Evolutionary conservation across 192 early-diverging fungal genomes (phyloP), one percentile per base, ranked within the genome.

Genomic region (Gonapodya prolifera): DNA sequence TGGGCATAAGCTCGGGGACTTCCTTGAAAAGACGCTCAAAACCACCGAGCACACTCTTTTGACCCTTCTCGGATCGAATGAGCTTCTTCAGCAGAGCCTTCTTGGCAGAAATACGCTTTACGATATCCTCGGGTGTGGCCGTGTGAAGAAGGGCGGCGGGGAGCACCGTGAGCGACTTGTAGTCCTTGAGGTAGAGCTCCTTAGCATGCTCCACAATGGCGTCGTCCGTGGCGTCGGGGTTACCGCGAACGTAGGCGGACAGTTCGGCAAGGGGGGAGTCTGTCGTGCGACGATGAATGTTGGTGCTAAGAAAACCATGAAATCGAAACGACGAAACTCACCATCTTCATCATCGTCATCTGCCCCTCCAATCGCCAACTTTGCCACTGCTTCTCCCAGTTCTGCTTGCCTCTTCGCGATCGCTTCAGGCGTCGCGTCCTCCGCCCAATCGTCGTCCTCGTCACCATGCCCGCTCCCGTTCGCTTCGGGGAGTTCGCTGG

Each of bases 31-130:
- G 83, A 29, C 91, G 86, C 84, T 97, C 96, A 76, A 98, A 89
- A 29, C 96, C 96, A 80, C 96, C 97, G 17, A 99, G 84, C 28
- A 96, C 80, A 28, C 90, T 91, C 79, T 91, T 91, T 85, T 97
- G 96, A 77, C 89, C 87, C 83, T 96, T 97, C 76, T 95, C 92
- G 77, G 83, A 87, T 76, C 80, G 80, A 78, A 92, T 86, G 81
- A 99, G 98, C 81, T 85, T 81, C 34, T 18, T 77, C 69, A 99
- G 84, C 75, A 98, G 82, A 33, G 84, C 80, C n/a, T 84, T 85
- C 77, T 90, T 90, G 8, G 45, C 23, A 61, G 8, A 8, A 61
- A 61, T 8, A 61, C 8, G 8, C 79, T 91, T 89, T 75, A 80
- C 82, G 79, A 97, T 86, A 79, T 96, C 91, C 78, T 89, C 87